phyloP scores from a whole-genome alignment of 768 basidiomycete species.

The Suillus fuscotomentosus region DNA sequence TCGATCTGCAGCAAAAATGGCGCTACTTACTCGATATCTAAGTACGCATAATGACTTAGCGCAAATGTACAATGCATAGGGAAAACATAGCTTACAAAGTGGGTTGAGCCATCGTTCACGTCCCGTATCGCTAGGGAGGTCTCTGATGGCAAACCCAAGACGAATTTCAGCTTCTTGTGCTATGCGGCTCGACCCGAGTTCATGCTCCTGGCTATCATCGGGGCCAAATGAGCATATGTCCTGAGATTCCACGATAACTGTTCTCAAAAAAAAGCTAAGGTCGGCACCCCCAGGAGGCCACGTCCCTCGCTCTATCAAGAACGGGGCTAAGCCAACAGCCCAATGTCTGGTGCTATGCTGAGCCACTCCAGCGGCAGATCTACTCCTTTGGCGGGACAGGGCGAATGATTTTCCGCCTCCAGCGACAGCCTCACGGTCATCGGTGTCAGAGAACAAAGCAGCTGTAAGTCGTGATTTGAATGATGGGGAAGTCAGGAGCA shows the following conservation, averaged over 20 bases:
- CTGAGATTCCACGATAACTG: slow-evolving; percentile 82
- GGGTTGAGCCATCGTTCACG: slow-evolving; percentile 82
- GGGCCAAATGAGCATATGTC: slow-evolving; percentile 30
- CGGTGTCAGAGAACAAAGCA: slow-evolving; percentile 78
- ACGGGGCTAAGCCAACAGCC: slow-evolving; percentile 73
- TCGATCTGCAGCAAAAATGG: slow-evolving; percentile 3
- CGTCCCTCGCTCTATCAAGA: slow-evolving; percentile 66
- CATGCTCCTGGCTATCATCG: slow-evolving; percentile 24
- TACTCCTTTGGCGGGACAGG: slow-evolving; percentile 21
- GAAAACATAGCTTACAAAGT: slow-evolving; percentile 52
- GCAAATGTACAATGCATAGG: neutral
- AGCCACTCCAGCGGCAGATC: slow-evolving; percentile 18
- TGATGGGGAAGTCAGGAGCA: slow-evolving; percentile 67
- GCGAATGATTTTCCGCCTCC: slow-evolving; percentile 17
- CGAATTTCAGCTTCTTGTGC: slow-evolving; percentile 69
- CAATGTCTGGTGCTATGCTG: slow-evolving; percentile 33
- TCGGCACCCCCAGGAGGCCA: slow-evolving; percentile 92
- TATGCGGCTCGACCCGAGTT: slow-evolving; percentile 35
- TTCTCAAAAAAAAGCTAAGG: slow-evolving; percentile 77
- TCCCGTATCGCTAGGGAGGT: slow-evolving; percentile 61
- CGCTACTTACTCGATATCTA: slow-evolving; percentile 49
- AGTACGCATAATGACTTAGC: neutral
- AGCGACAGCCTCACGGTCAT: slow-evolving; percentile 42
- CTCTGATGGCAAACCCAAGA: slow-evolving; percentile 82
- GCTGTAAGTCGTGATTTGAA: slow-evolving; percentile 69